These are phyloP conservation scores for Croton laevigatus DNA, from an alignment of 441 rosid species.

Conservation along the genomic window DNA sequence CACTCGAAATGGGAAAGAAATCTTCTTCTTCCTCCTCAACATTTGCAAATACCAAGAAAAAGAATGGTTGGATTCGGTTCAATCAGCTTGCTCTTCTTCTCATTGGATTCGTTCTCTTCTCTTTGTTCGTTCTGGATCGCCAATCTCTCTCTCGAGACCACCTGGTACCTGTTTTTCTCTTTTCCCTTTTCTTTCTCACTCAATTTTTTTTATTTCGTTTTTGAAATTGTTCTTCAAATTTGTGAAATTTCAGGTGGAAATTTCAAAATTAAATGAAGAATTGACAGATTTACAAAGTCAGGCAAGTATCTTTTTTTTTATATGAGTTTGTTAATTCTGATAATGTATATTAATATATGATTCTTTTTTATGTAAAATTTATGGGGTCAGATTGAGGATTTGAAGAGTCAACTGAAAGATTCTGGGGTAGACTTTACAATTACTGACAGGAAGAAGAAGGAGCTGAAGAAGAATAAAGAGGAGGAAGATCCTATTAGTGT, in stretches of 20 bases:
- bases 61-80: not conserved
- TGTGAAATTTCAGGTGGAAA: constrained; percentile 37
- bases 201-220: not conserved
- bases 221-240: not conserved
- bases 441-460: constrained; percentile 2
- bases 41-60: not conserved
- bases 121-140: constrained; percentile 75
- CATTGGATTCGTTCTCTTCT: constrained; percentile 1
- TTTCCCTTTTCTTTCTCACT: not conserved
- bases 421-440: constrained; percentile 1
- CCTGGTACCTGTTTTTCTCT: constrained; percentile 39
- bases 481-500: constrained; percentile 54
- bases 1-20: constrained; percentile 16
- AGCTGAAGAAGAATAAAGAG: constrained; percentile 20
- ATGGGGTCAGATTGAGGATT: constrained; percentile 10
- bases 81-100: constrained; percentile 4
- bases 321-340: not conserved
- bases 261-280: constrained; percentile 13
- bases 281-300: not conserved
- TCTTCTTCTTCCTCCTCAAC: not conserved
- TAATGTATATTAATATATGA: not conserved
- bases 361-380: not conserved
- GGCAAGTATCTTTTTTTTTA: not conserved
- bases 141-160: constrained; percentile 73
- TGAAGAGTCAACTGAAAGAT: not conserved